phyloP scores from a whole-genome alignment of 495 filamentous ascomycete genomes.

The Tetracladium setigerum region DNA sequence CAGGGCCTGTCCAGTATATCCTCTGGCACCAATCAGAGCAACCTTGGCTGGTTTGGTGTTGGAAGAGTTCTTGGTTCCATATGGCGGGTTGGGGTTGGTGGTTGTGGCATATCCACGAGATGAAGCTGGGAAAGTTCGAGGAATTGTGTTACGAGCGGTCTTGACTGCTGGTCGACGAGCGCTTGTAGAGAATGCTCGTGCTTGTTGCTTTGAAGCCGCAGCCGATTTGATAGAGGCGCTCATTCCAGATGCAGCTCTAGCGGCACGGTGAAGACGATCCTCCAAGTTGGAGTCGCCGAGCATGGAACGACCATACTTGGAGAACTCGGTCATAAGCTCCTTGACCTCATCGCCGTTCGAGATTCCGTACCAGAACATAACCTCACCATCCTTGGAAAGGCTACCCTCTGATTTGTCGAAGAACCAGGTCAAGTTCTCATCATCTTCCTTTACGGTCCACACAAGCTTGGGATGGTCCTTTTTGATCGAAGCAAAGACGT shows the following conservation, averaged over 20 bases:
- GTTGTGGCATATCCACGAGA: slow-evolving; percentile 53
- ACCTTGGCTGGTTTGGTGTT: slow-evolving; percentile 76
- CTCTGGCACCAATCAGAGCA: slow-evolving; percentile 89
- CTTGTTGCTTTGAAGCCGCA: slow-evolving; percentile 47
- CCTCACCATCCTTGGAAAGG: slow-evolving; percentile 72
- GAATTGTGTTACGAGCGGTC: background rate
- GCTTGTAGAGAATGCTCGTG: slow-evolving; percentile 55
- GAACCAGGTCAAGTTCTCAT: slow-evolving; percentile 98
- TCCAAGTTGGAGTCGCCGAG: slow-evolving; percentile 89
- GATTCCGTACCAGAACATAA: slow-evolving; percentile 96
- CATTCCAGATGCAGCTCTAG: slow-evolving; percentile 53
- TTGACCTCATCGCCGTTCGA: slow-evolving; percentile 80
- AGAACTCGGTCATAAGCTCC: slow-evolving; percentile 82
- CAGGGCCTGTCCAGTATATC: slow-evolving; percentile 91
- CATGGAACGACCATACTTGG: slow-evolving; percentile 74
- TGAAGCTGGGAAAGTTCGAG: slow-evolving; percentile 6
- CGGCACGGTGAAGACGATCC: slow-evolving; percentile 70
- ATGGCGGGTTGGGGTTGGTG: slow-evolving; percentile 95
- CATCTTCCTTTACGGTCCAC: slow-evolving; percentile 95
- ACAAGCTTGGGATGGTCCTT: slow-evolving; percentile 87
- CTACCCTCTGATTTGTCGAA: slow-evolving; percentile 96
- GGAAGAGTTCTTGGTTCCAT: slow-evolving; percentile 85
- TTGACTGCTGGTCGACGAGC: slow-evolving; percentile 29
- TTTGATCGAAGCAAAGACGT: slow-evolving; percentile 87
- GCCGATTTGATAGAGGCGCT: slow-evolving; percentile 37